These are phyloP conservation scores for Pseudozyma flocculosa DNA, from an alignment of 1,284 basidiomycete genomes.

Conservation along the genomic window DNA sequence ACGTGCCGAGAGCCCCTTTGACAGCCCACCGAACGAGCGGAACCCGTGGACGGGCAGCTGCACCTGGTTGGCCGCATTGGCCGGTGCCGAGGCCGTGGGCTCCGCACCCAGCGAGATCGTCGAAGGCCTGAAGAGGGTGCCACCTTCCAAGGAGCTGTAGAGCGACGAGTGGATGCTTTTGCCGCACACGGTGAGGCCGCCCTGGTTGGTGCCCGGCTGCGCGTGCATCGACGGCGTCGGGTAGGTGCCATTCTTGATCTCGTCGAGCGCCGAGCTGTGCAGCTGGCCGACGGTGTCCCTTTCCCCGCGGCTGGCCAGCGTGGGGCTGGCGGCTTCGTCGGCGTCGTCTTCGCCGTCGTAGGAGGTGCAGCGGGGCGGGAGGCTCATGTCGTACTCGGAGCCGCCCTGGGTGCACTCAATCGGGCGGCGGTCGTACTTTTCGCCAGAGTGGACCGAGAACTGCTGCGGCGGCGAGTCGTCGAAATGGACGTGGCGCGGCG, in stretches of 20 bases:
- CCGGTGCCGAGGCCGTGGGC: neutral
- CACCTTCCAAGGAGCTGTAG: neutral
- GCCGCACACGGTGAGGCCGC: conserved; percentile 32
- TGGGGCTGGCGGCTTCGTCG: conserved; percentile 15
- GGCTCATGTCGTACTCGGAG: conserved; percentile 42
- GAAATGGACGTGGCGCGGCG: conserved; percentile 37
- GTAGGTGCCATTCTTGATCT: conserved; percentile 41
- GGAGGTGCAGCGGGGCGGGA: conserved; percentile 27
- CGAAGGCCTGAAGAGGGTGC: neutral
- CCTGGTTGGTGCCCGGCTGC: conserved; percentile 27
- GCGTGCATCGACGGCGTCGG: conserved; percentile 5
- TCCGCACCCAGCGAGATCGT: neutral
- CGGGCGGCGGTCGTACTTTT: conserved; percentile 41
- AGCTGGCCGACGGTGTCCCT: conserved; percentile 29
- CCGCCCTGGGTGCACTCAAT: conserved; percentile 48
- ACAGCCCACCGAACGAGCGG: conserved; percentile 45
- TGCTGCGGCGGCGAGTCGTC: conserved; percentile 37
- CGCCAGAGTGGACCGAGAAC: conserved; percentile 33
- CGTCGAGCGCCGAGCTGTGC: conserved; percentile 17
- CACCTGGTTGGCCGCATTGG: conserved; percentile 13
- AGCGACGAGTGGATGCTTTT: conserved; percentile 4
- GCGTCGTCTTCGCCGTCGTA: conserved; percentile 24
- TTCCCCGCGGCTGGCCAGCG: conserved; percentile 9
- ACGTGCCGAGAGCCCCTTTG: conserved; percentile 24
- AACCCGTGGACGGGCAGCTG: conserved; percentile 43